A percentile compares a stretch with the other conserved stretches of the same genome.
Conservation (phyloP, 2,329 filamentous ascomycete species). For the Alternaria gansuensis region DNA sequence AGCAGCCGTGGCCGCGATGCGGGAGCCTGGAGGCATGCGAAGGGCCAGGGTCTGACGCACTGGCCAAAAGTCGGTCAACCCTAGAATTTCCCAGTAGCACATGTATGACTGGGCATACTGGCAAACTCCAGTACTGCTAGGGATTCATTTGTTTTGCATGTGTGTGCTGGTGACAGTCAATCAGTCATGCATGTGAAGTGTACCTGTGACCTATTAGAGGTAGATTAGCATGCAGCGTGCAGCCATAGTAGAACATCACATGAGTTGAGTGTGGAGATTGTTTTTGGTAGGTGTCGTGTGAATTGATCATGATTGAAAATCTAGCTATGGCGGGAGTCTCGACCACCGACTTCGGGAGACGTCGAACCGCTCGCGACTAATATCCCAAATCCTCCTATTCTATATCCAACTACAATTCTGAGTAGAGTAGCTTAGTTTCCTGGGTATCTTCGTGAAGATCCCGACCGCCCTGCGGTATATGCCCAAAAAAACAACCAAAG, state of each 20-base stretch:
- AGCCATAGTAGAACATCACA: conserved; percentile 32
- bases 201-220: conserved; percentile 21
- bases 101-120: conserved; percentile 17
- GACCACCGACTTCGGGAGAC: conserved; percentile 37
- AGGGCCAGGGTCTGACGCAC: conserved; percentile 25
- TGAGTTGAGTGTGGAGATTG: conserved; percentile 21
- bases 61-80: conserved; percentile 34
- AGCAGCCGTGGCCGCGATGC: conserved; percentile 16
- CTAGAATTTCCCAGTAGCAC: conserved; percentile 10
- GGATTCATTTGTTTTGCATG: background rate
- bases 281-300: conserved; percentile 22
- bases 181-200: conserved; percentile 11
- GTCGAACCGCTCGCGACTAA: conserved; percentile 32
- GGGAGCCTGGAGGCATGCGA: conserved; percentile 15
- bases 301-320: conserved; percentile 31
- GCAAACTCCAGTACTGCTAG: conserved; percentile 5
- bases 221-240: conserved; percentile 30
- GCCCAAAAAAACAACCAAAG: conserved; percentile 26
- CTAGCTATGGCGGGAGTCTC: conserved; percentile 42
- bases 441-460: conserved; percentile 16
- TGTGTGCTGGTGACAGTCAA: conserved; percentile 8
- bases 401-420: conserved; percentile 24
- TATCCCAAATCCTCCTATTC: conserved; percentile 16
- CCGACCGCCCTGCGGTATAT: conserved; percentile 26
- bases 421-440: conserved; percentile 38